Evolutionary conservation across 108 stramenopile species (phyloP).

Genomic region (Cylindrotheca fusiformis): DNA sequence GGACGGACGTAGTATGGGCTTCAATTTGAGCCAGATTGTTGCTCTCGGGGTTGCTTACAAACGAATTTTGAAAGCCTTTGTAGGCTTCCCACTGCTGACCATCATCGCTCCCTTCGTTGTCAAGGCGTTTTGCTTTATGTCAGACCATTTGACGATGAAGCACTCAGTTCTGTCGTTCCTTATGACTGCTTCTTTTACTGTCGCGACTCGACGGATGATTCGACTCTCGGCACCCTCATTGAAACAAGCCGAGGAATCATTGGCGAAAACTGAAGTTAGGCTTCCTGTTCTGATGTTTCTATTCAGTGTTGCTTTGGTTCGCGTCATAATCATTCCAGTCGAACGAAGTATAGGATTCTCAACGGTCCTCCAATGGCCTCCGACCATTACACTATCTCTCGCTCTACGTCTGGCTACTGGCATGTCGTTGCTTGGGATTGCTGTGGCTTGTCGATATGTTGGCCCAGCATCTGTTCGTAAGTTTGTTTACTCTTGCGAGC

Average conservation of each 20-base stretch:
- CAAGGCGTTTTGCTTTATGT: conserved; percentile 3
- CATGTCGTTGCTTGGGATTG: conserved; percentile 24
- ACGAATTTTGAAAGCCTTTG: conserved; percentile 8
- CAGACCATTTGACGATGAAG: conserved; percentile 15
- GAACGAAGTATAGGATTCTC: conserved; percentile 1
- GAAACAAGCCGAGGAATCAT: conserved; percentile 16
- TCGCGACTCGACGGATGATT: conserved; percentile 5
- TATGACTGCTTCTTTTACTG: conserved; percentile 8
- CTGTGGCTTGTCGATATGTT: conserved; percentile 28
- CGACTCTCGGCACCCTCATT: conserved; percentile 19
- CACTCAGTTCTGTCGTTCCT: conserved; percentile 13
- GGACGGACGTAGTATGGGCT: neutral
- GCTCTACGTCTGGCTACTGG: conserved; percentile 17
- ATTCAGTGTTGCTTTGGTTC: neutral
- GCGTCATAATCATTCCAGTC: conserved; percentile 17
- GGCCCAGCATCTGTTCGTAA: conserved; percentile 37
- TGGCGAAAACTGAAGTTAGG: conserved; percentile 1
- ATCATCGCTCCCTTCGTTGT: conserved; percentile 5
- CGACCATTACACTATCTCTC: conserved; percentile 9
- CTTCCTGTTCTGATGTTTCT: conserved; percentile 18
- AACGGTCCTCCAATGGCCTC: conserved; percentile 21
- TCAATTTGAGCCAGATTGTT: conserved; percentile 16
- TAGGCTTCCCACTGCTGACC: neutral
- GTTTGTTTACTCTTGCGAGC: conserved; percentile 1
- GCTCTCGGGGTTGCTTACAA: conserved; percentile 23